Evolutionary conservation across 768 basidiomycete species (phyloP).

Genomic region (Lanmaoa pseudosensibilis): DNA sequence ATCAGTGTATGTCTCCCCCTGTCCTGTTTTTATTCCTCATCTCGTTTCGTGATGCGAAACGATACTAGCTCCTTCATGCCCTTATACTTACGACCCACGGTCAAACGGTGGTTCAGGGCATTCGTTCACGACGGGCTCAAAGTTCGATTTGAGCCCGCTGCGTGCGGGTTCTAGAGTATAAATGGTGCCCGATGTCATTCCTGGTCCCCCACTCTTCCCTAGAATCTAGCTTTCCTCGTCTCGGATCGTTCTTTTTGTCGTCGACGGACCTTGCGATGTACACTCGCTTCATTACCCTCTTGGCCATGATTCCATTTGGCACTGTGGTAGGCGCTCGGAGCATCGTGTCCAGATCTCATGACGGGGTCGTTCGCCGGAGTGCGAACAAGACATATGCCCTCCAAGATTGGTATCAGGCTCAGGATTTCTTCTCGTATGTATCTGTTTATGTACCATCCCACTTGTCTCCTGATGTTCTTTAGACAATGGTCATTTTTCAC

Average conservation of each 20-base stretch:
- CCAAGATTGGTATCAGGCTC: constrained; percentile 40
- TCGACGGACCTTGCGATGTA: constrained; percentile 20
- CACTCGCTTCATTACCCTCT: constrained; percentile 22
- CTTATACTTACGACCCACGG: not conserved
- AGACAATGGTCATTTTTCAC: constrained; percentile 68
- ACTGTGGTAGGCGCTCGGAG: constrained; percentile 30
- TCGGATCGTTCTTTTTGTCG: not conserved
- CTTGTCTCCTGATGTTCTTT: constrained; percentile 2
- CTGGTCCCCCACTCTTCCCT: too few species aligned
- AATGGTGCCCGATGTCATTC: not conserved
- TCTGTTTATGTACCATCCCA: not conserved
- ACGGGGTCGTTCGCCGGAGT: not conserved
- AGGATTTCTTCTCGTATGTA: constrained; percentile 56
- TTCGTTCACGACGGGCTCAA: not conserved
- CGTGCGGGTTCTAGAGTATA: constrained; percentile 3
- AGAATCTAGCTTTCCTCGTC: not conserved
- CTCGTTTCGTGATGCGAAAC: not conserved
- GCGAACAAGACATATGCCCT: constrained; percentile 31
- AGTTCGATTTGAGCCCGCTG: not conserved
- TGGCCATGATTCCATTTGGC: constrained; percentile 30
- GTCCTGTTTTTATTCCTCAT: not conserved
- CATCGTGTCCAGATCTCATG: constrained; percentile 16
- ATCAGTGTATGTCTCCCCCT: not conserved
- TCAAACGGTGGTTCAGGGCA: not conserved
- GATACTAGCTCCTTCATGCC: not conserved